A percentile compares a stretch with the other conserved stretches of the same genome.
Evolutionary conservation across 164 flowering plant species (phyloP).

Genomic region (Kalanchoe fedtschenkoi): DNA sequence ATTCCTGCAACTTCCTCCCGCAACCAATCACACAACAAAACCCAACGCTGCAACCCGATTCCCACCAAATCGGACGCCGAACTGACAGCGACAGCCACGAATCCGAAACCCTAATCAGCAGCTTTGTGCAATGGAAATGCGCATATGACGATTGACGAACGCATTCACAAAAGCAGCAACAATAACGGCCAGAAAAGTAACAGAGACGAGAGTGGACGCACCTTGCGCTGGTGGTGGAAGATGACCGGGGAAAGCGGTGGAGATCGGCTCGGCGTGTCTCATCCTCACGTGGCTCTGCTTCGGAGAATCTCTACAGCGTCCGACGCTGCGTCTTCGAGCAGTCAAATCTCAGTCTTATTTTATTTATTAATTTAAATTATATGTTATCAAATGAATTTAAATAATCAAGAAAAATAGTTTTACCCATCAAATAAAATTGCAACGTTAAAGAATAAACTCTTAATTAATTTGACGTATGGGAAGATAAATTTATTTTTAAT

Average conservation of each 20-base stretch:
- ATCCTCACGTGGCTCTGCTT: neutral
- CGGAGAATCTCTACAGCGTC: conserved; percentile 1
- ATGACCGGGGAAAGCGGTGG: neutral
- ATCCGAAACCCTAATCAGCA: neutral
- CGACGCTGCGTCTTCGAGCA: neutral
- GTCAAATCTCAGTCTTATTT: neutral
- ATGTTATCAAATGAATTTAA: too few relatives aligned
- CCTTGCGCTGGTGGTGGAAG: neutral
- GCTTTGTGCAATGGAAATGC: neutral
- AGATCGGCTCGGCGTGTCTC: too few relatives aligned
- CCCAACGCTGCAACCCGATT: neutral
- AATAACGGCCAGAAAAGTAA: too few relatives aligned
- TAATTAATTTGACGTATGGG: too few relatives aligned
- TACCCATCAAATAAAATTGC: too few relatives aligned
- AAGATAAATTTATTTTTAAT: too few relatives aligned
- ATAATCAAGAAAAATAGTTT: too few relatives aligned
- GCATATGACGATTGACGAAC: too few relatives aligned
- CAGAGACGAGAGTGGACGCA: neutral
- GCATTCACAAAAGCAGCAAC: too few relatives aligned
- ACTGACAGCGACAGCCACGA: neutral
- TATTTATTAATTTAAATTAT: neutral
- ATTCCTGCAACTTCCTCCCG: neutral
- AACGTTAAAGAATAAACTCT: too few relatives aligned
- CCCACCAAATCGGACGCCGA: neutral
- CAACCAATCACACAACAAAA: neutral